Conservation (phyloP, 2,329 filamentous ascomycete species). For the Diplocarpon rosae region DNA sequence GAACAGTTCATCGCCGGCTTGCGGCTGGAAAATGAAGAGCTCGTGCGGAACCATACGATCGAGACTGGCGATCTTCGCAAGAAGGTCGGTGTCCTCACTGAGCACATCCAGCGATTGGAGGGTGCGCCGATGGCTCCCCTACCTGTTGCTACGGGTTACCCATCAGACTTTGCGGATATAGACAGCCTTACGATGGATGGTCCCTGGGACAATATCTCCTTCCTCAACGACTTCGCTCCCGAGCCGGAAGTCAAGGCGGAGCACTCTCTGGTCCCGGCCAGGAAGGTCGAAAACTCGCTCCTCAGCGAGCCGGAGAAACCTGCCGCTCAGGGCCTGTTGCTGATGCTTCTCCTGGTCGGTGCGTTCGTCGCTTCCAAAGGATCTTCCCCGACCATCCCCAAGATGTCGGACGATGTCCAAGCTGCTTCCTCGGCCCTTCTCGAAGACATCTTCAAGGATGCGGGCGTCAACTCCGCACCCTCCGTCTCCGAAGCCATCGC, state of each 20-base stretch:
- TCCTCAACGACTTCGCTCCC: conserved; percentile 61
- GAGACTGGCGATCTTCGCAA: conserved; percentile 88
- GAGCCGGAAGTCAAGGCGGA: conserved; percentile 52
- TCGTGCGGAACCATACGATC: conserved; percentile 77
- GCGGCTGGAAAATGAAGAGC: conserved; percentile 80
- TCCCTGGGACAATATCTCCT: conserved; percentile 73
- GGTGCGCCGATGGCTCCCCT: conserved; percentile 40
- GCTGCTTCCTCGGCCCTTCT: conserved; percentile 67
- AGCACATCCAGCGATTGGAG: conserved; percentile 62
- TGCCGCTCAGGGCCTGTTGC: conserved; percentile 69
- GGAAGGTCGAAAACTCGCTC: conserved; percentile 40
- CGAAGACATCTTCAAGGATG: conserved; percentile 73
- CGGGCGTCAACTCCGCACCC: conserved; percentile 44
- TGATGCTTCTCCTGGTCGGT: conserved; percentile 93
- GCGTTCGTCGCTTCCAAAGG: conserved; percentile 90
- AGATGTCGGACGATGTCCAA: conserved; percentile 70
- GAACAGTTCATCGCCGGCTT: conserved; percentile 66
- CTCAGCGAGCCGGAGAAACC: conserved; percentile 46
- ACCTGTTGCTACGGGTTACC: conserved; percentile 51
- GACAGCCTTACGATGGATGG: conserved; percentile 72
- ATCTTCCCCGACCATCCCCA: conserved; percentile 60
- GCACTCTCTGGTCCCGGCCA: conserved; percentile 39
- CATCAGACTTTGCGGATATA: conserved; percentile 68
- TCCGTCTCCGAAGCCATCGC: conserved; percentile 32
- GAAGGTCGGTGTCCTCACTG: conserved; percentile 74